phyloP scores from a whole-genome alignment of 345 rosid species.

The Anastatica hierochuntica region DNA sequence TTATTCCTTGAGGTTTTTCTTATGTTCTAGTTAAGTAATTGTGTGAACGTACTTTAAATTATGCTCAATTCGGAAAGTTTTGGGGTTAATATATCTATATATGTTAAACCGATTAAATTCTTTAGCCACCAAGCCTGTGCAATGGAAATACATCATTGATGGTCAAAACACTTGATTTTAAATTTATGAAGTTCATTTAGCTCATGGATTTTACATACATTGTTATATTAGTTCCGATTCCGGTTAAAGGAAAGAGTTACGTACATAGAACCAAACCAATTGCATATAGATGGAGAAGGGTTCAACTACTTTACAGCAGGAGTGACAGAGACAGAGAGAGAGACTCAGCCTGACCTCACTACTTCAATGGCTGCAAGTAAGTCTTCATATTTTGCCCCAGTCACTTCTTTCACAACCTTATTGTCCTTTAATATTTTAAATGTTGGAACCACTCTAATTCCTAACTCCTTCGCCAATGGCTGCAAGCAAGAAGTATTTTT shows the following conservation, averaged over 20 bases:
- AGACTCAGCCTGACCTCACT: conserved; percentile 52
- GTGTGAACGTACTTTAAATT: too few relatives aligned
- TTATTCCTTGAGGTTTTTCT: too few relatives aligned
- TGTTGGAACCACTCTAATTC: conserved; percentile 77
- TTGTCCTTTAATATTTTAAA: conserved; percentile 73
- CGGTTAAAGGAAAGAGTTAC: conserved; percentile 1
- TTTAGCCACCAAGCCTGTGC: background rate
- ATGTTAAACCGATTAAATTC: too few relatives aligned
- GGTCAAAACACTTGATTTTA: background rate
- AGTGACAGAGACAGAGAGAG: conserved; percentile 1
- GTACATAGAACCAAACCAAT: conserved; percentile 13
- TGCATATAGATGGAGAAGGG: background rate
- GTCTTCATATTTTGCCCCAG: conserved; percentile 47
- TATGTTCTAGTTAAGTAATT: too few relatives aligned
- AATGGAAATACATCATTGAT: background rate
- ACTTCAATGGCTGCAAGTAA: conserved; percentile 55
- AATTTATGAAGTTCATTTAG: background rate
- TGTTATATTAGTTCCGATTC: background rate
- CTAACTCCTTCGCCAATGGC: conserved; percentile 92
- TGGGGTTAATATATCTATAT: too few relatives aligned
- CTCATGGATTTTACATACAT: background rate
- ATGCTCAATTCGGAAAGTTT: too few relatives aligned
- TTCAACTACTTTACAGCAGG: conserved; percentile 16
- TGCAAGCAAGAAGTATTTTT: conserved; percentile 20
- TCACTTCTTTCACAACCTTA: conserved; percentile 67